Evolutionary conservation across 805 yeast genomes (phyloP), one percentile per base, ranked within the genome.

Genomic region (baker's yeast (Saccharomyces cerevisiae)): DNA sequence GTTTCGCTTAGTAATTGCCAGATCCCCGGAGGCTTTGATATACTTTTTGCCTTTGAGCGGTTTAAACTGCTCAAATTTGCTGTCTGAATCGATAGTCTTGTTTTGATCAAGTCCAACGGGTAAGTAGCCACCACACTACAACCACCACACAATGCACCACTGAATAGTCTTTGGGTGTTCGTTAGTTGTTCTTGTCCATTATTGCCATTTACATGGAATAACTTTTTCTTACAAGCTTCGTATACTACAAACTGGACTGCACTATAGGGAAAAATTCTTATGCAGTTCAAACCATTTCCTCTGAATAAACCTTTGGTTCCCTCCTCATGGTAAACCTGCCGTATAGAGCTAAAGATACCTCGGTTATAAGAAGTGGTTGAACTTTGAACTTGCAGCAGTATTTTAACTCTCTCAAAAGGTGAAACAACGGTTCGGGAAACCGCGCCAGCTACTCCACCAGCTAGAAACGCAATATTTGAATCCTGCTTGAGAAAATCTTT

Each of bases 401-500:
- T 94, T 71, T 92, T 92, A 61, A 94, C 95, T 61, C 99, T 76
- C 69, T 92, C 99, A 70, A 92, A 83, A 1, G 99, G 99, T 11
- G 97, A 88, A 5, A 91, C 97, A 1, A 87, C 89, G 0, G 98
- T 92, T 53, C 98, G 76, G 1, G 96, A 87, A 0, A 85, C 74
- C 0, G 89, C 89, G 17, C 95, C 95, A 2, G 85, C 92, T 8
- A 83, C 62, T 6, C 94, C 94, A 14, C 95, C 95, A 5, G 88
- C 79, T 8, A 85, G 55, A 41, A 87, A 76, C 3, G 90, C 65
- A 30, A 61, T 55, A 41, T 56, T 61, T 24, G 65, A 53, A 24
- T 61, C 66, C 48, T 52, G 55, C 30, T 58, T 59, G 26, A 62
- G 50, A n/a, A 58, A 31, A n/a, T 51, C 24, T 46, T 58, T 55